Evolutionary conservation across 1,139 yeast genomes (phyloP), one percentile per base, ranked within the genome.

Genomic region (Yamadazyma dendronema): DNA sequence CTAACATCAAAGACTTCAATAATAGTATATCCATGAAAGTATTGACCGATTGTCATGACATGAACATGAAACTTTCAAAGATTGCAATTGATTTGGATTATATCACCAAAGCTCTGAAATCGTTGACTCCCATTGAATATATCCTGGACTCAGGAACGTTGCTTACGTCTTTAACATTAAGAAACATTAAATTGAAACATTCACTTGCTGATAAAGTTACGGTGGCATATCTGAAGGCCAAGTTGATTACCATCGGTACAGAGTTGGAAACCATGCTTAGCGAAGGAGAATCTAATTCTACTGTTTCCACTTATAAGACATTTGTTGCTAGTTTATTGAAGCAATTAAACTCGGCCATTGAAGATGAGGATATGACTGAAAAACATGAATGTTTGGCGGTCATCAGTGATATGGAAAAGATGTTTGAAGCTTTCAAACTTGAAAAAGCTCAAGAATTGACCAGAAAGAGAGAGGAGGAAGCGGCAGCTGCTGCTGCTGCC

Each of bases 321-420:
- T 78, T 78, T 49, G 77, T 78, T 25, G 67, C 70, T 33, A 73
- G 73, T 37, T 58, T 79, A 34, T 55, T 79, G 31, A 64, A 61
- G 37, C 84, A 79, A 48, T 59, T 79, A 42, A 73, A 76, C 42
- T 61, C 53, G n/a, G 73, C 80, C 4, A 66, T 76, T 9, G 72
- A 72, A 12, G 48, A 56, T 19, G 73, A 73, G 31, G 81, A 78
- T 48, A 61, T 65, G 28, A 72, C 72, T 30, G 73, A 72, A 12
- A 73, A 75, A 38, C 67, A 71, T 59, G 84, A 79, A 51, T 76
- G 83, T 48, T 64, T 79, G 42, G 80, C 81, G 0, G 79, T 78
- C 31, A 77, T 79, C 16, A 71, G 67, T 42, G 84, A 79, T 49
- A 74, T 79, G 65, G 84, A 78, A 48, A 72, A 74, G 49, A 79